Evolutionary conservation across 805 yeast species (phyloP).

Genomic region (Hyphopichia homilentoma): DNA sequence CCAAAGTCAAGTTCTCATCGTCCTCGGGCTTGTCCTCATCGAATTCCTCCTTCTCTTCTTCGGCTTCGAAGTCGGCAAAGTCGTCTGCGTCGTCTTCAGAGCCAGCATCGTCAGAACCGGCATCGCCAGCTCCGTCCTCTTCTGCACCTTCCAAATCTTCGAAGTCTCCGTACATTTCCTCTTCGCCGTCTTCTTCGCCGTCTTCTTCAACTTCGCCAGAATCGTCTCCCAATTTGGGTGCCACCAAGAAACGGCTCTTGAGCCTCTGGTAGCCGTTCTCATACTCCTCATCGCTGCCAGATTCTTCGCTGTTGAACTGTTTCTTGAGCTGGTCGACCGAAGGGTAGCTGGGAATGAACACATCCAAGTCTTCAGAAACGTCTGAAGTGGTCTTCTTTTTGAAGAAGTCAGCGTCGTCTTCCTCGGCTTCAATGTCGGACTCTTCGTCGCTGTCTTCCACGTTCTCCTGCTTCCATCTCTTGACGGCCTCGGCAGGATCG

Average conservation of each 20-base stretch:
- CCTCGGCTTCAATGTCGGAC: slow-evolving; percentile 41
- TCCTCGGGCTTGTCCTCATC: slow-evolving; percentile 33
- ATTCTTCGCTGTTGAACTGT: slow-evolving; percentile 40
- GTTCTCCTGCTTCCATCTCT: slow-evolving; percentile 62
- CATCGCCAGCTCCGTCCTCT: slow-evolving; percentile 21
- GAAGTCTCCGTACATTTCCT: slow-evolving; percentile 53
- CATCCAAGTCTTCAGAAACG: slow-evolving; percentile 32
- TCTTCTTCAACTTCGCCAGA: slow-evolving; percentile 20
- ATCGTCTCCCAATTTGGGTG: slow-evolving; percentile 44
- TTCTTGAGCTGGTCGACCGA: slow-evolving; percentile 39
- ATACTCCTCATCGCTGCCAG: slow-evolving; percentile 32
- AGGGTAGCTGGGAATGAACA: slow-evolving; percentile 33
- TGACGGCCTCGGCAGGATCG: slow-evolving; percentile 67
- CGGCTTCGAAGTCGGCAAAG: slow-evolving; percentile 54
- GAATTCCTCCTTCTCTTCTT: slow-evolving; percentile 42
- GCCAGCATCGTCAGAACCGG: slow-evolving; percentile 26
- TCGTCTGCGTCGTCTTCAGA: slow-evolving; percentile 19
- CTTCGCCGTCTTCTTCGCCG: slow-evolving; percentile 38
- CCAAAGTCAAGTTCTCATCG: slow-evolving; percentile 49
- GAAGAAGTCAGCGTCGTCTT: slow-evolving; percentile 52
- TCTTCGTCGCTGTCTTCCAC: slow-evolving; percentile 37
- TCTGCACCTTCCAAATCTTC: slow-evolving; percentile 46
- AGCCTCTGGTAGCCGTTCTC: slow-evolving; percentile 39
- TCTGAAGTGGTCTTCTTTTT: slow-evolving; percentile 38
- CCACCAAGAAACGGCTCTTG: slow-evolving; percentile 48